Base-by-base conservation (phyloP, 306 rosid species). In the Pachyrhizus erosus region DNA sequence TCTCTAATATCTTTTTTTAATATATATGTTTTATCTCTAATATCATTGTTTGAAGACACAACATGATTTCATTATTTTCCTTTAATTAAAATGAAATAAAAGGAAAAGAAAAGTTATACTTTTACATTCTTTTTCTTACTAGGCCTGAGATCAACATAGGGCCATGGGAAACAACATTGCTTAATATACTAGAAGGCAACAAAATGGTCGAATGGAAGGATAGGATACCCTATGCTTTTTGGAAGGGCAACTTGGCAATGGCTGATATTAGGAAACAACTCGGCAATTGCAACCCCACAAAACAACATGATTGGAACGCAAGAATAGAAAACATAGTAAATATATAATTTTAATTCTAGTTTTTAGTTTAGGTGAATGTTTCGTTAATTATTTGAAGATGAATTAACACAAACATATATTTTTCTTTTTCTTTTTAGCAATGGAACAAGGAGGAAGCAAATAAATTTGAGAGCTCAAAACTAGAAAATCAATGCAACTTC, bases 191-290 rank as follows among this genome's bases (percentile, higher is more conserved):
- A 51, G 77, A 83, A 85, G 79, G 87, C 13, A 87, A 85, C 84
- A 70, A 74, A 62, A 67, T 6, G 58, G 60, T 73, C 4, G 64
- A 78, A 49, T 89, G 92, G 92, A 70, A 80, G 45, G 77, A 87
- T 70, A 87, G 92, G 65, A 2, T 15, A 70, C 92, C 92, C 46
- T 83, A 83, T 24, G 92, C 87, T 20, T 87, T 73, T 79, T 89
- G 92, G 92, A 89, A 81, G 85, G 92, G 92, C 5, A 89, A 89
- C 73, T 85, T 84, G 0, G 1, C 15, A 2, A 70, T 61, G 37
- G 73, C 86, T 9, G 0, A 0, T 1, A 33, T 73, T 11, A 73
- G 92, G 72, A 51, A 7, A 14, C 12, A 71, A n/a, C 90, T 89
- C n/a, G 1, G 7, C 31, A 79, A 20, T 23, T 89, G 92, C 82